Percentiles rank a stretch among this genome's conserved stretches.
phyloP scores from a whole-genome alignment of 345 rosid species.

The Acer campestre region DNA sequence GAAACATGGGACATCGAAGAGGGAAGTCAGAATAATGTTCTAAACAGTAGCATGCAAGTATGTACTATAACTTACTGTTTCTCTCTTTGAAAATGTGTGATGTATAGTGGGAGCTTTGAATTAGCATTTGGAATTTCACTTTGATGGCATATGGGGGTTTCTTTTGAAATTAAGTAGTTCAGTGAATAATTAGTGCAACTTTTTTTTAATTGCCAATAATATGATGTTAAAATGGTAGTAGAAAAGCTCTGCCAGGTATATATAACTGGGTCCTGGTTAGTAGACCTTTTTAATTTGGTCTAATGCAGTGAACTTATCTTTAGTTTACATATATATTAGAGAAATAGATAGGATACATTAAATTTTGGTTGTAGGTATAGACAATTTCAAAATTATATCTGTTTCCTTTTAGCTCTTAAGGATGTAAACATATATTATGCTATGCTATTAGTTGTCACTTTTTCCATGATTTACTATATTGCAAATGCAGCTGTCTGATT shows the following conservation, averaged over 20 bases:
- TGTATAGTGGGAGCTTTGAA: not conserved
- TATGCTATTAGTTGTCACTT: not conserved
- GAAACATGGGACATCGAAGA: constrained; percentile 99
- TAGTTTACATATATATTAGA: not conserved
- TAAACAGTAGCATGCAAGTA: constrained; percentile 97
- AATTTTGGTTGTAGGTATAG: not conserved
- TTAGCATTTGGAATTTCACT: not conserved
- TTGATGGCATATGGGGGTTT: not conserved
- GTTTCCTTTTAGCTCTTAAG: not conserved
- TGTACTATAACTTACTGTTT: constrained; percentile 16
- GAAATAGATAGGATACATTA: not conserved
- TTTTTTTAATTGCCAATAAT: not conserved
- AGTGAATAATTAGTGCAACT: not conserved
- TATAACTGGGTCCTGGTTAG: not conserved
- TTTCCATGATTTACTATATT: not conserved
- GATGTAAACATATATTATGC: not conserved
- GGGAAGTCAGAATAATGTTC: constrained; percentile 90
- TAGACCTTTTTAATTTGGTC: not conserved
- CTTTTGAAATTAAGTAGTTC: not conserved
- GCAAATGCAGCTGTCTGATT: not conserved
- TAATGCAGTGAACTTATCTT: no score
- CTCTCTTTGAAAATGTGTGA: constrained; percentile 5
- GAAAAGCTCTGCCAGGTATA: not conserved
- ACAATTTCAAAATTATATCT: not conserved
- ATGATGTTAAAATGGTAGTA: not conserved